phyloP scores from a whole-genome alignment of 2,329 filamentous ascomycete species.

The Dactylonectria macrodidyma region DNA sequence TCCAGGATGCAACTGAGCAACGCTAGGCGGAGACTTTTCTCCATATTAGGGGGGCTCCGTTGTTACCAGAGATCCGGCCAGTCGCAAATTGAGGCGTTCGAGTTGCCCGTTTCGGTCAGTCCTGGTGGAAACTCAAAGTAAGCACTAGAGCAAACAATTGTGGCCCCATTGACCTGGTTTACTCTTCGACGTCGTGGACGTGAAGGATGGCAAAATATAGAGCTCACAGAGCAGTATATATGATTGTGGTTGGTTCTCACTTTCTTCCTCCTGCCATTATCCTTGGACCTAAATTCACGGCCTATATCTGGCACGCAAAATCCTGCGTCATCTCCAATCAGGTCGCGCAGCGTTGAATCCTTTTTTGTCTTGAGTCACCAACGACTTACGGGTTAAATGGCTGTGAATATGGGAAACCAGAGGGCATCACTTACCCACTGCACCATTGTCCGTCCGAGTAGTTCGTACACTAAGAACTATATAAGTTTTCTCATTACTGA shows the following conservation, averaged over 20 bases:
- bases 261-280: too few relatives aligned
- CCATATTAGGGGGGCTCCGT: too few relatives aligned
- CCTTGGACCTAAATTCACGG: not conserved
- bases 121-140: not conserved
- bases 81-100: slow-evolving; percentile 6
- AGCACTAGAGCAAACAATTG: not conserved
- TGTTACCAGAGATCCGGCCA: not conserved
- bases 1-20: too few relatives aligned
- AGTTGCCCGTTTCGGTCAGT: slow-evolving; percentile 3
- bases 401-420: not conserved
- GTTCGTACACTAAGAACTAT: slow-evolving; percentile 8
- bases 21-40: too few relatives aligned
- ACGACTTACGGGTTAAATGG: not conserved
- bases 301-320: too few relatives aligned
- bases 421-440: not conserved
- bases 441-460: slow-evolving; percentile 27
- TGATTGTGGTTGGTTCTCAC: too few relatives aligned
- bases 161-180: not conserved
- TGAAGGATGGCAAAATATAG: too few relatives aligned
- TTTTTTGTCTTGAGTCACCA: not conserved
- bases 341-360: not conserved
- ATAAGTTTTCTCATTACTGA: not conserved
- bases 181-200: too few relatives aligned
- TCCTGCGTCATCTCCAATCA: not conserved
- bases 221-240: too few relatives aligned